Percentiles rank a stretch among this genome's conserved stretches.
These are phyloP conservation scores for Russula vinacea DNA, from an alignment of 768 basidiomycete species.

Conservation along the genomic window DNA sequence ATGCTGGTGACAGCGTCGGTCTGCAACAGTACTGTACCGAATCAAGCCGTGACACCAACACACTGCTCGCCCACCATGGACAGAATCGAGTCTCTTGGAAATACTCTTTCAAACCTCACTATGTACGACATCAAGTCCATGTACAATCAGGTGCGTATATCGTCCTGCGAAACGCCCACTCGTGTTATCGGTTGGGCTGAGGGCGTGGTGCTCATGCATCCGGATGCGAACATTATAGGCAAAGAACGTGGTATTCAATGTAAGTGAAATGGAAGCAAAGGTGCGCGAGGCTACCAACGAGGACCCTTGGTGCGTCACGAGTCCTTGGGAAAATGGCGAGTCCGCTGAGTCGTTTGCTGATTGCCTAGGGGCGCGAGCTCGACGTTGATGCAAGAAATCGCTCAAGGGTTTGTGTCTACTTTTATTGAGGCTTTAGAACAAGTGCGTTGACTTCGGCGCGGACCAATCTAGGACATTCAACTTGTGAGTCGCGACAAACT, in stretches of 20 bases:
- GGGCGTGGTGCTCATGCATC: neutral
- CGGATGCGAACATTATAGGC: conserved; percentile 48
- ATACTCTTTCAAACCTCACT: conserved; percentile 74
- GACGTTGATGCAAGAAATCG: conserved; percentile 97
- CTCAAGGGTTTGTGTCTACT: conserved; percentile 71
- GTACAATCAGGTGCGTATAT: conserved; percentile 83
- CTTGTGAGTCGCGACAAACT: conserved; percentile 56
- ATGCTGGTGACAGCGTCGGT: neutral
- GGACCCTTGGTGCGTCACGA: conserved; percentile 84
- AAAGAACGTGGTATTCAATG: conserved; percentile 93
- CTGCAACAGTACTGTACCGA: neutral
- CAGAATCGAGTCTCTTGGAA: conserved; percentile 70
- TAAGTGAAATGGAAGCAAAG: conserved; percentile 96
- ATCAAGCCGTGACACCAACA: neutral
- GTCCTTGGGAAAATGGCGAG: neutral
- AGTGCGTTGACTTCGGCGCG: neutral
- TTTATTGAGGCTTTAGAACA: conserved; percentile 27
- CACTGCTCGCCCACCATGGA: conserved; percentile 59
- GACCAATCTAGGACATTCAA: conserved; percentile 79
- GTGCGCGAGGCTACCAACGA: conserved; percentile 97
- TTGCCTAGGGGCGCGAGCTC: conserved; percentile 88
- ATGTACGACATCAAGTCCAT: conserved; percentile 92
- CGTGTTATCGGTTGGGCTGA: neutral
- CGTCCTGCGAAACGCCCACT: neutral
- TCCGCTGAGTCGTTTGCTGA: conserved; percentile 8